Conservation (phyloP, 352 stramenopile genomes). For the Pythium phragmiticola region DNA sequence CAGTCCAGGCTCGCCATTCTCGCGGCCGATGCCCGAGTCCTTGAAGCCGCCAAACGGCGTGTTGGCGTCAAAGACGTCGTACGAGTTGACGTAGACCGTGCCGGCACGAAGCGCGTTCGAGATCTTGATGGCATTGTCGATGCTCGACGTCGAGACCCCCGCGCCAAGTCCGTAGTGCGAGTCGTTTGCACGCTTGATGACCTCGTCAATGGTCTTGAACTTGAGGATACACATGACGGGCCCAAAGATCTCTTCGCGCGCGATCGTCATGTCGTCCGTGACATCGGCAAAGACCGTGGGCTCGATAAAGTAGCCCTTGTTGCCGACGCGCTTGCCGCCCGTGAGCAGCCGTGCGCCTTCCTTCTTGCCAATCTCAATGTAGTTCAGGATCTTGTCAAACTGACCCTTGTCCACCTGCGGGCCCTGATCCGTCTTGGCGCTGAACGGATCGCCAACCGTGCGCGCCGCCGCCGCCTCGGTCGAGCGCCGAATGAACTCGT, state of each 20-base stretch:
- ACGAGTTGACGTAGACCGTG: conserved; percentile 95
- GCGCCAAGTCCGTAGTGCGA: conserved; percentile 86
- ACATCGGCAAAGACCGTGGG: conserved; percentile 77
- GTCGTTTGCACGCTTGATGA: conserved; percentile 85
- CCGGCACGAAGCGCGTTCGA: conserved; percentile 86
- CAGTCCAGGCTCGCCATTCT: conserved; percentile 73
- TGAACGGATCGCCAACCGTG: conserved; percentile 50
- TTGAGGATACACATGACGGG: conserved; percentile 88
- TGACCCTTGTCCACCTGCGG: conserved; percentile 68
- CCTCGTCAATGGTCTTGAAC: conserved; percentile 89
- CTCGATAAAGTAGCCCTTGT: conserved; percentile 76
- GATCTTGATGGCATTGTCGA: conserved; percentile 87
- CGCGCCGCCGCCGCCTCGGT: conserved; percentile 48
- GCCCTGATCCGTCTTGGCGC: conserved; percentile 49
- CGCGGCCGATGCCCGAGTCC: conserved; percentile 82
- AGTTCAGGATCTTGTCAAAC: conserved; percentile 72
- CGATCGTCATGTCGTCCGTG: conserved; percentile 86
- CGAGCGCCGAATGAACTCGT: conserved; percentile 62
- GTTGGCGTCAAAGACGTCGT: conserved; percentile 85
- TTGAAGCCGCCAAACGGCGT: conserved; percentile 89
- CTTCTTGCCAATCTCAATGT: conserved; percentile 46
- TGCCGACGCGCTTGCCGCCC: conserved; percentile 70
- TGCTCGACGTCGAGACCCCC: conserved; percentile 86
- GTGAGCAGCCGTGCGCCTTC: conserved; percentile 56
- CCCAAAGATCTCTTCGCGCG: conserved; percentile 92